A percentile compares a stretch with the other conserved stretches of the same genome.
These are phyloP conservation scores for Neurospora discreta DNA, from an alignment of 495 filamentous ascomycete species.

Conservation along the genomic window DNA sequence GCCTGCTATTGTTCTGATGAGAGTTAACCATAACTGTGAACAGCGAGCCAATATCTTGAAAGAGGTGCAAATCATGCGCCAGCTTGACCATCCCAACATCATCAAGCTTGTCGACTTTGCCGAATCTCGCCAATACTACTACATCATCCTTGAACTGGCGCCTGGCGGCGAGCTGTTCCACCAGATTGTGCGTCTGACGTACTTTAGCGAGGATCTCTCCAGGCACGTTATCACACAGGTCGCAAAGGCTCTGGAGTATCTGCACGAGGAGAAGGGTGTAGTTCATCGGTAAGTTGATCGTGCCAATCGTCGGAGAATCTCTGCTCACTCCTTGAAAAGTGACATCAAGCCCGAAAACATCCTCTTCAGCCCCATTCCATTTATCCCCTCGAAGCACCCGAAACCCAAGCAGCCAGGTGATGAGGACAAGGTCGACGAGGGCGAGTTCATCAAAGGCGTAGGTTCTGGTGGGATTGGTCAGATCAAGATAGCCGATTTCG, in stretches of 20 bases:
- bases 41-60: constrained; percentile 95
- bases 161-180: constrained; percentile 96
- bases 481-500: constrained; percentile 98
- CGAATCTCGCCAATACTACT: constrained; percentile 91
- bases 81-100: constrained; percentile 91
- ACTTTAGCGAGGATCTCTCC: constrained; percentile 93
- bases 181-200: constrained; percentile 95
- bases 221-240: constrained; percentile 92
- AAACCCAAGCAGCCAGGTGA: constrained; percentile 73
- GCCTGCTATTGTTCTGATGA: background rate
- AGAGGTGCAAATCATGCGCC: constrained; percentile 97
- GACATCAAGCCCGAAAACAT: constrained; percentile 99
- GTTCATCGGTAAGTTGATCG: constrained; percentile 75
- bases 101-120: constrained; percentile 87
- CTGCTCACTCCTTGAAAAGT: constrained; percentile 34
- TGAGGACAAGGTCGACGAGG: constrained; percentile 95
- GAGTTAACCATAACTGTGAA: constrained; percentile 8
- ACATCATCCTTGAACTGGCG: constrained; percentile 90
- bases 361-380: constrained; percentile 76
- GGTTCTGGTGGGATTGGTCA: constrained; percentile 87
- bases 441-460: constrained; percentile 74
- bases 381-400: constrained; percentile 68
- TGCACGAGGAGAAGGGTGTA: constrained; percentile 89
- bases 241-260: constrained; percentile 82
- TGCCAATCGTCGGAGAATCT: background rate